phyloP scores from a whole-genome alignment of 306 rosid species.

The Cucumis hystrix region DNA sequence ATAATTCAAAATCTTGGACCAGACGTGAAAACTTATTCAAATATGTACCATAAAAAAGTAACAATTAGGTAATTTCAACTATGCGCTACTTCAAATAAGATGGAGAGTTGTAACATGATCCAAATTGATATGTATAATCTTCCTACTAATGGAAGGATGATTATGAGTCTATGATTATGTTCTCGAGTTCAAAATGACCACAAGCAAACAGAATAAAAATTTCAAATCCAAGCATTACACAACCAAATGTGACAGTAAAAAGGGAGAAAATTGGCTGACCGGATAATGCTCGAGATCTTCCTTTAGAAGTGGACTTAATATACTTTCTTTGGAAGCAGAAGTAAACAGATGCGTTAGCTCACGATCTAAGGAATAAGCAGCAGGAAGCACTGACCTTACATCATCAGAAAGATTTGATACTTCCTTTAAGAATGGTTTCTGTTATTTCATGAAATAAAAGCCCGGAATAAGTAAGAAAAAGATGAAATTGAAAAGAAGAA shows the following conservation, averaged over 20 bases:
- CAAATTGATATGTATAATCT: background rate
- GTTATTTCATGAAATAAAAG: conserved; percentile 7
- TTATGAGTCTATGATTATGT: background rate
- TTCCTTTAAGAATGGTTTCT: conserved; percentile 34
- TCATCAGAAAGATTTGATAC: conserved; percentile 40
- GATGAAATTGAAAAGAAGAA: background rate
- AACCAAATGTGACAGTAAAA: background rate
- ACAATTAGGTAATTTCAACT: background rate
- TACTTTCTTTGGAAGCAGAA: conserved; percentile 23
- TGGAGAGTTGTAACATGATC: background rate
- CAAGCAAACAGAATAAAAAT: background rate
- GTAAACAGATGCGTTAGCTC: conserved; percentile 28
- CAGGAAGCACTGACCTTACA: conserved; percentile 33
- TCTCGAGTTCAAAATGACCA: background rate
- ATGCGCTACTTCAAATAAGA: background rate
- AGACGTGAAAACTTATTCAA: background rate
- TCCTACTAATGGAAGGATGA: background rate
- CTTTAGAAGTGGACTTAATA: conserved; percentile 6
- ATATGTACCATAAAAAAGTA: background rate
- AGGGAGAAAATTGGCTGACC: conserved; percentile 14
- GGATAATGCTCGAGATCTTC: conserved; percentile 34
- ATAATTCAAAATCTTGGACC: background rate
- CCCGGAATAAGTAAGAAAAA: background rate
- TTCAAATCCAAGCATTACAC: conserved; percentile 1
- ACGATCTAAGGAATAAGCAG: conserved; percentile 34